A percentile compares a stretch with the other conserved stretches of the same genome.
Evolutionary conservation across 352 stramenopile species (phyloP).

Genomic region (Globisporangium apiculatum): DNA sequence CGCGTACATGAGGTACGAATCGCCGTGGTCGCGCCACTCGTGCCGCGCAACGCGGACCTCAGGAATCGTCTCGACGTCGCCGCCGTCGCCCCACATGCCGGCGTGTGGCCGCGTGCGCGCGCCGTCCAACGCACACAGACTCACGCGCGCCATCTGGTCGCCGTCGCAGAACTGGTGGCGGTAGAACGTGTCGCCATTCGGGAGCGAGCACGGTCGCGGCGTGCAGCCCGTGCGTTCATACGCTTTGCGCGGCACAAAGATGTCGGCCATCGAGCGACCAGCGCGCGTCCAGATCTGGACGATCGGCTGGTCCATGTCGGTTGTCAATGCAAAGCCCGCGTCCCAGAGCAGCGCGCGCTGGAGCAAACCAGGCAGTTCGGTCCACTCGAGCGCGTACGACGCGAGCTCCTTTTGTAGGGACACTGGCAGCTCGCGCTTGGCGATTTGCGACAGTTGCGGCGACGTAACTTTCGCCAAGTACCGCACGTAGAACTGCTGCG

Average conservation of each 20-base stretch:
- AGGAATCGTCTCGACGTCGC: constrained; percentile 35
- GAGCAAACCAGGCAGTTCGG: constrained; percentile 40
- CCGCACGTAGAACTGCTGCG: constrained; percentile 58
- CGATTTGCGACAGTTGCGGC: constrained; percentile 21
- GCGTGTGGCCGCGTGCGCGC: constrained; percentile 24
- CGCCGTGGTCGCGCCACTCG: constrained; percentile 24
- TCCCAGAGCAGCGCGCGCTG: constrained; percentile 70
- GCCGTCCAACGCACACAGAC: constrained; percentile 50
- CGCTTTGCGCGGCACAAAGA: constrained; percentile 48
- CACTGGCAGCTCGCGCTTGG: constrained; percentile 16
- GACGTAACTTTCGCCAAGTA: constrained; percentile 26
- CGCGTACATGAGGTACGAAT: constrained; percentile 43
- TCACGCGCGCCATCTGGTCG: constrained; percentile 27
- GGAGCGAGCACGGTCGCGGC: constrained; percentile 17
- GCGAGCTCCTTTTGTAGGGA: constrained; percentile 24
- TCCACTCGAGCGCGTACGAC: constrained; percentile 32
- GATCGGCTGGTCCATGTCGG: constrained; percentile 15
- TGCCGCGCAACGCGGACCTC: constrained; percentile 50
- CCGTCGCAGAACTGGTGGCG: constrained; percentile 38
- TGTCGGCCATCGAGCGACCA: constrained; percentile 55
- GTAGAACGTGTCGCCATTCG: constrained; percentile 26
- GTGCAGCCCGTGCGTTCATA: constrained; percentile 47
- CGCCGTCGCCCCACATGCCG: constrained; percentile 53
- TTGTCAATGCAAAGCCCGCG: constrained; percentile 45
- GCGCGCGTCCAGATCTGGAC: constrained; percentile 54